Conservation (phyloP, 2,329 filamentous ascomycete genomes). For the Neurospora crassa region DNA sequence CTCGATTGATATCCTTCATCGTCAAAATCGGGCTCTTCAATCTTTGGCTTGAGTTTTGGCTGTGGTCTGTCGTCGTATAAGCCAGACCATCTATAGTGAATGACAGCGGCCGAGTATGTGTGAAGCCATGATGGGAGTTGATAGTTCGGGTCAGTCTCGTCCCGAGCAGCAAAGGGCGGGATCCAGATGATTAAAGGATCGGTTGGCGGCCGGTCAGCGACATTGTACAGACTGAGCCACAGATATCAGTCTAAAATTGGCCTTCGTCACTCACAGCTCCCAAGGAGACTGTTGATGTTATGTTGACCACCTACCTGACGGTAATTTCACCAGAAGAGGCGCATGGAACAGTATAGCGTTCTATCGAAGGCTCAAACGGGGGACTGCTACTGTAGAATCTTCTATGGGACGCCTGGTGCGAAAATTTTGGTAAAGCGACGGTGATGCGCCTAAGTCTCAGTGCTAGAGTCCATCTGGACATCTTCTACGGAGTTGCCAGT, state of each 20-base stretch:
- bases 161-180: slow-evolving; percentile 34
- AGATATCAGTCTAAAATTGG: neutral
- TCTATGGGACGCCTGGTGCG: neutral
- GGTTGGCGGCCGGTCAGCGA: slow-evolving; percentile 25
- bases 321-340: slow-evolving; percentile 40
- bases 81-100: slow-evolving; percentile 50
- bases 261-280: neutral
- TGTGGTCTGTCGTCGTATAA: slow-evolving; percentile 5
- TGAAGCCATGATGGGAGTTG: slow-evolving; percentile 32
- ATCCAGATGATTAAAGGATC: slow-evolving; percentile 46
- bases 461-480: slow-evolving; percentile 11
- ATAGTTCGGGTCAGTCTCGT: slow-evolving; percentile 14
- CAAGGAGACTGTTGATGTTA: neutral
- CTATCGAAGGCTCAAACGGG: slow-evolving; percentile 25
- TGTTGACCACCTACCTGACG: slow-evolving; percentile 35
- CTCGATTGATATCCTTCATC: neutral
- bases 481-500: slow-evolving; percentile 2
- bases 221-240: slow-evolving; percentile 37
- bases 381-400: slow-evolving; percentile 13
- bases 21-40: neutral
- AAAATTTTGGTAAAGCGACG: slow-evolving; percentile 1
- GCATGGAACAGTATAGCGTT: slow-evolving; percentile 31
- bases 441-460: slow-evolving; percentile 5
- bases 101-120: slow-evolving; percentile 38
- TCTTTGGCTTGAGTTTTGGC: neutral